Evolutionary conservation across 2,329 filamentous ascomycete genomes (phyloP).

Genomic region (Xylogone sp.): DNA sequence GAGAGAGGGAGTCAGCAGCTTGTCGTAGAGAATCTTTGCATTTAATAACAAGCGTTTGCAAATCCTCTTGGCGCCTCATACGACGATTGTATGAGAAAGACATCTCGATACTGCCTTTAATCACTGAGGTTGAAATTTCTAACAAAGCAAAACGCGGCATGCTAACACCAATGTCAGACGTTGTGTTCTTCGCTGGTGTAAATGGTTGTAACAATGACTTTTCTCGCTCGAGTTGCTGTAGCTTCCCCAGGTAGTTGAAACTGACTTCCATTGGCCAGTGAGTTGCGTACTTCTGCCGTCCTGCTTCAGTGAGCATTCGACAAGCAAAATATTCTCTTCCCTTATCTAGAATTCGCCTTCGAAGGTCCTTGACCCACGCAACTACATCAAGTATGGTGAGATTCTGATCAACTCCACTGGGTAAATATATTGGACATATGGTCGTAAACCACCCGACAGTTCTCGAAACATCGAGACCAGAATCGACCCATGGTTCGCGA

Average conservation of each 20-base stretch:
- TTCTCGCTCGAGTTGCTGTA: conserved; percentile 11
- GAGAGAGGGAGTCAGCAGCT: too few relatives aligned
- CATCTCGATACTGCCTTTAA: background rate
- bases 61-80: too few relatives aligned
- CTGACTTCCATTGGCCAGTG: conserved; percentile 20
- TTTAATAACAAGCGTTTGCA: too few relatives aligned
- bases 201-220: background rate
- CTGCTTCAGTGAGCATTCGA: conserved; percentile 27
- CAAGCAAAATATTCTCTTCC: conserved; percentile 35
- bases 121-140: background rate
- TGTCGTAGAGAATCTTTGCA: too few relatives aligned
- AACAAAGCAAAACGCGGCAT: background rate
- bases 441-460: conserved; percentile 45
- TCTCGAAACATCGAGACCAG: conserved; percentile 29
- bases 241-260: conserved; percentile 22
- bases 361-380: conserved; percentile 34
- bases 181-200: background rate
- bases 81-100: background rate
- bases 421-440: conserved; percentile 27
- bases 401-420: conserved; percentile 10
- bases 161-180: background rate
- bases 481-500: conserved; percentile 30
- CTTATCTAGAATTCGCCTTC: conserved; percentile 31
- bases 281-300: conserved; percentile 25
- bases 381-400: conserved; percentile 31